phyloP scores from a whole-genome alignment of 257 asterid genomes.

The Prunella vulgaris region DNA sequence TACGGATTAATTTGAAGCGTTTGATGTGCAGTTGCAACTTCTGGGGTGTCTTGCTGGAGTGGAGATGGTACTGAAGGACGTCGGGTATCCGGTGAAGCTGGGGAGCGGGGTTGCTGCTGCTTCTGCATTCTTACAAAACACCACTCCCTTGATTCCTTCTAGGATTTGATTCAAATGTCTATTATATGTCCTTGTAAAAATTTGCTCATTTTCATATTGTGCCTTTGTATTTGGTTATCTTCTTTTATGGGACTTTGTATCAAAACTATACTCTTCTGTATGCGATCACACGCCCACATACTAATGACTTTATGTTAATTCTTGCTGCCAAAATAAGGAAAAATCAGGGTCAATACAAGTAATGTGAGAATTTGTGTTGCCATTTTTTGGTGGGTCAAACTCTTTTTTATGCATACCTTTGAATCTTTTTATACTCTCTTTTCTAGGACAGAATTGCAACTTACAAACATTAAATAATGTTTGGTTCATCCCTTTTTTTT shows the following conservation, averaged over 20 bases:
- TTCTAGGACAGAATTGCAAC: too few species aligned
- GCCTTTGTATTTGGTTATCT: slow-evolving; percentile 30
- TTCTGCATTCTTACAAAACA: slow-evolving; percentile 70
- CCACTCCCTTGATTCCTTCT: slow-evolving; percentile 87
- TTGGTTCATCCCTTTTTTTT: too few species aligned
- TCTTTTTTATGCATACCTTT: too few species aligned
- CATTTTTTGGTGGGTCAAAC: too few species aligned
- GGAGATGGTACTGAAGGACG: slow-evolving; percentile 97
- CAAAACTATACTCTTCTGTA: neutral
- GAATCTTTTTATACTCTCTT: too few species aligned
- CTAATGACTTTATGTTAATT: too few species aligned
- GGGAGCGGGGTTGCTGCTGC: slow-evolving; percentile 98
- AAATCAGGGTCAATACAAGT: too few species aligned
- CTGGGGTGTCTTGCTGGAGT: slow-evolving; percentile 97
- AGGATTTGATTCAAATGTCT: slow-evolving; percentile 53
- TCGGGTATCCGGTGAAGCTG: slow-evolving; percentile 84
- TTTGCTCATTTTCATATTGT: slow-evolving; percentile 23
- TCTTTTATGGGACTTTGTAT: slow-evolving; percentile 29
- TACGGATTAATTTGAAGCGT: too few species aligned
- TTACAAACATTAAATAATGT: too few species aligned
- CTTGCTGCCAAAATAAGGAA: too few species aligned
- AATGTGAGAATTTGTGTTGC: too few species aligned
- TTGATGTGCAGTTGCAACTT: slow-evolving; percentile 68
- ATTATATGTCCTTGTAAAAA: slow-evolving; percentile 39
- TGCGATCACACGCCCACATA: neutral